phyloP scores from a whole-genome alignment of 495 filamentous ascomycete genomes.

The Penicillium argentinense region DNA sequence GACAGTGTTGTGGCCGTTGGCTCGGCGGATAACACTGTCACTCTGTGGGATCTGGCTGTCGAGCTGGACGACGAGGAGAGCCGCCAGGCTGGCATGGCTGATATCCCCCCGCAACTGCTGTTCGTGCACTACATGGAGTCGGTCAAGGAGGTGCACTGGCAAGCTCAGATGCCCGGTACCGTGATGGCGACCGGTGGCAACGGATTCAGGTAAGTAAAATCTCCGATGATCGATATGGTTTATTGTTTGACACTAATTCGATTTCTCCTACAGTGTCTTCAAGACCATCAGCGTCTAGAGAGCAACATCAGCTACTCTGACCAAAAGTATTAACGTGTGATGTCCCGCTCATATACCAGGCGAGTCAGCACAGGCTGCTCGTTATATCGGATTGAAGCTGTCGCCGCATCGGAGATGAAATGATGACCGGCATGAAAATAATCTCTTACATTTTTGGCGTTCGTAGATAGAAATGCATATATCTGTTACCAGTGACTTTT shows the following conservation, averaged over 20 bases:
- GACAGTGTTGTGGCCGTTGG: conserved; percentile 92
- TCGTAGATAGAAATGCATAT: not conserved
- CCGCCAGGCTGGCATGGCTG: conserved; percentile 80
- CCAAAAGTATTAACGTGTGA: conserved; percentile 29
- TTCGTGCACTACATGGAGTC: conserved; percentile 96
- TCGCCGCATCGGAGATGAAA: conserved; percentile 6
- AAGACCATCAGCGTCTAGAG: conserved; percentile 57
- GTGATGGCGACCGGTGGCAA: conserved; percentile 85
- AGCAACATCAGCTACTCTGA: conserved; percentile 10
- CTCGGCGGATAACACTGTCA: conserved; percentile 90
- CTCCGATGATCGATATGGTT: not conserved
- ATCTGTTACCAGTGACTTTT: too few species aligned
- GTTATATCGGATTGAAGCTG: conserved; percentile 12
- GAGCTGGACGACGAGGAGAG: conserved; percentile 96
- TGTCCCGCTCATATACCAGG: conserved; percentile 35
- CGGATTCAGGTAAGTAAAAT: conserved; percentile 66
- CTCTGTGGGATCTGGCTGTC: conserved; percentile 94
- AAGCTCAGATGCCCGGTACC: conserved; percentile 90
- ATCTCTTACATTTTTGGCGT: conserved; percentile 3
- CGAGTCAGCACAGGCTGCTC: conserved; percentile 22
- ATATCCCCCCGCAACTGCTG: conserved; percentile 89
- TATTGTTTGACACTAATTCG: conserved; percentile 18
- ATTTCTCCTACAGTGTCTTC: conserved; percentile 41
- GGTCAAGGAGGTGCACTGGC: conserved; percentile 96
- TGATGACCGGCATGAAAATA: conserved; percentile 12